Base-by-base conservation (phyloP, 2,329 filamentous ascomycete species). In the Clonostachys solani region DNA sequence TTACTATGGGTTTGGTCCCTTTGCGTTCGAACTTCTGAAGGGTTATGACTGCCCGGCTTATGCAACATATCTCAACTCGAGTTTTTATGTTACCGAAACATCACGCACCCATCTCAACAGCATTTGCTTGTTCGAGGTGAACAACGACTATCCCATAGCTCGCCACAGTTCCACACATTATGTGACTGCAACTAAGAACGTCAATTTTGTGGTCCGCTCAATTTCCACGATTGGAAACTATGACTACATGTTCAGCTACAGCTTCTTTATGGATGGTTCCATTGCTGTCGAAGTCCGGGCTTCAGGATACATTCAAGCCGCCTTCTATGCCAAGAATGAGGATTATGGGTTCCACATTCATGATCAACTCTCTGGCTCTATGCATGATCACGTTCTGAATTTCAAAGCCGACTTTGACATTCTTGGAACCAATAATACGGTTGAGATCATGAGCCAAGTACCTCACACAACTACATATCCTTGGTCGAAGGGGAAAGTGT, bases 51-150 rank as follows among this genome's bases (percentile, higher is more conserved):
- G 49, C 40, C 49, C 49, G 4, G 37, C 44, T 33, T 45, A 50
- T 15, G 49, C 49, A 8, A 50, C 49, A 4, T 50, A 50, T 33
- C 33, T 35, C 17, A 43, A 50, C 29, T 33, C 45, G 60, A 29
- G 23, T 29, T 29, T 29, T 4, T 29, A 29, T 8, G 23, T 29
- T 29, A 29, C 23, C 23, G 23, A 29, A 29, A 29, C 23, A 29
- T 29, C 23, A 29, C 23, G 23, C 9, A 29, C 23, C 8, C 23
- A 29, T 29, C 23, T 29, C 23, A 29, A 29, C 23, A 29, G 23
- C 23, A 81, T 83, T 42, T 84, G 80, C 53, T 48, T 81, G 29
- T 81, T 81, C 49, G 78, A 81, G 56, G 69, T 65, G 45, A 71
- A 72, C 12, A 60, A 72, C 1, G 73, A 73, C 40, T 73, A 69